Evolutionary conservation across 768 basidiomycete genomes (phyloP), one percentile per base, ranked within the genome.

Genomic region (Trametes elegans): DNA sequence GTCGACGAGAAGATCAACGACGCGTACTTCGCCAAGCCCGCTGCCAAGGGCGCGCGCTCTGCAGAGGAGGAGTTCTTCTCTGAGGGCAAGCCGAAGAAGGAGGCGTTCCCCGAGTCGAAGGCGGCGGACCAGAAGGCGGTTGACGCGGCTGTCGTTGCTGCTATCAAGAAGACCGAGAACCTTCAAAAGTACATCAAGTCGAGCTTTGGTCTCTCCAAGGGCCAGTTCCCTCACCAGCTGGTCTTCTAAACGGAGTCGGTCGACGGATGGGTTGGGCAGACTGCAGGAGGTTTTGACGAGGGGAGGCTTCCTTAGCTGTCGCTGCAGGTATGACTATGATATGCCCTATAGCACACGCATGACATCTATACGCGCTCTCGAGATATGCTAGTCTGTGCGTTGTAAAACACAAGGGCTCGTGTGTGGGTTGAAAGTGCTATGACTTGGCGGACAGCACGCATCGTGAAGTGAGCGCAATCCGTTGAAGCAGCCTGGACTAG

Each of bases 1-100:
- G 70, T 93, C 59, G 85, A 91, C 69, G 83, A 90, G 64, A 91
- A 95, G 76, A 77, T 98, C 79, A 88, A 88, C 76, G 97, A 99
- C 71, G 76, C 90, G 23, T 98, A 96, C 79, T 98, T 99, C 70
- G 74, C 85, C 69, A 97, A 97, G 78, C 73, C 85, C 55, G 73
- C 81, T 61, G 70, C 78, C 65, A 88, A 91, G 72, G 79, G 79
- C 55, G 75, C 85, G 57, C 70, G 76, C 59, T 91, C 93, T 52
- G 93, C 94, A 61, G 97, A 99, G 80, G 88, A 87, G 63, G 96
- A 98, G 73, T 99, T 98, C 81, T 98, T 99, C 70, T 83, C 86
- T 68, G 92, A 89, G 63, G 93, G 93, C 69, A 91, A 90, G 77
- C 89, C 89, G 61, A 93, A 93, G 68, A 95, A 93, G 78, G 88